Conservation (phyloP, 2,329 filamentous ascomycete species). For the Colletotrichum sp. region DNA sequence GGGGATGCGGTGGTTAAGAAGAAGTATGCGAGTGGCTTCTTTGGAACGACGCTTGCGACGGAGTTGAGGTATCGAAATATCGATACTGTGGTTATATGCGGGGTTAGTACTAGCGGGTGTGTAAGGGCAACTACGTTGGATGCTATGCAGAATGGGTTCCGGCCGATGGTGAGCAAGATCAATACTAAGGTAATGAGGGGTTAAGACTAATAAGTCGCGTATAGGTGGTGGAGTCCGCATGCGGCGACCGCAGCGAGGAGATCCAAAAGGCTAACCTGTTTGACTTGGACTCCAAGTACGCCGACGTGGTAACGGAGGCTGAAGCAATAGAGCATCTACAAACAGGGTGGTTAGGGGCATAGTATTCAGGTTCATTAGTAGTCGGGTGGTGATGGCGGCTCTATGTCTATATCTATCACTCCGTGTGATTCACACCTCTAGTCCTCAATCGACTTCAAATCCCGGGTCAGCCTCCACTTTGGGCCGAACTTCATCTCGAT, state of each 20-base stretch:
- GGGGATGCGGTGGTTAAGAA: neutral
- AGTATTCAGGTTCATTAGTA: neutral
- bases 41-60: neutral
- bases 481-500: conserved; percentile 25
- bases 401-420: neutral
- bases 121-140: neutral
- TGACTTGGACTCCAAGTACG: neutral
- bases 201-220: neutral
- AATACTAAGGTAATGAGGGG: neutral
- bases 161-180: neutral
- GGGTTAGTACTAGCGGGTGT: neutral
- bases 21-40: neutral
- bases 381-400: neutral
- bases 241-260: neutral
- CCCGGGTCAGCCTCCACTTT: conserved; percentile 19
- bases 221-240: neutral
- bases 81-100: neutral
- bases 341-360: neutral
- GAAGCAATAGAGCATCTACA: neutral
- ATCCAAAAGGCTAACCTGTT: neutral
- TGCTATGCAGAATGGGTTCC: neutral
- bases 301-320: neutral
- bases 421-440: neutral
- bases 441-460: conserved; percentile 2
- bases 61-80: neutral